These are phyloP conservation scores for Lathyrus oleraceus DNA, from an alignment of 306 rosid species.

Conservation along the genomic window DNA sequence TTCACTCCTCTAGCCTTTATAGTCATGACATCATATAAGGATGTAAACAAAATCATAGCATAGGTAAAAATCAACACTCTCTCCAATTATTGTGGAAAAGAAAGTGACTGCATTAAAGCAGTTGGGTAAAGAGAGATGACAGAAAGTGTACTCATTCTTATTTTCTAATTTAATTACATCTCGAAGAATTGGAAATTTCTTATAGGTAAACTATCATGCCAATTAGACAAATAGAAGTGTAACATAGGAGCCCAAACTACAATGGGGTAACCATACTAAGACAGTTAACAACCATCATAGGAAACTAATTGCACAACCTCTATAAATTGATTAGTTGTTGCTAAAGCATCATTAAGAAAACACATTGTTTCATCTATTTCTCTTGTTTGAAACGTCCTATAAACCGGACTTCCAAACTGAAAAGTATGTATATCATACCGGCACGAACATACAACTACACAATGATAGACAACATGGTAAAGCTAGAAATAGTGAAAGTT, in stretches of 20 bases:
- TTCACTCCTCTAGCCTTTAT: background rate
- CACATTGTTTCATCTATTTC: background rate
- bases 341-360: constrained; percentile 6
- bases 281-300: background rate
- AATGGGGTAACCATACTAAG: background rate
- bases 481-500: background rate
- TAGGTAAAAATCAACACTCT: background rate
- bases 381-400: background rate
- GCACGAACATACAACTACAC: background rate
- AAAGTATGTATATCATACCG: constrained; percentile 18
- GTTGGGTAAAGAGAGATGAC: background rate
- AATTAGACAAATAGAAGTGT: background rate
- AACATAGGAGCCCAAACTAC: background rate
- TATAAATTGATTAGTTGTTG: background rate
- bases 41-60: constrained; percentile 11
- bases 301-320: background rate
- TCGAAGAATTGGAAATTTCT: background rate
- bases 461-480: background rate
- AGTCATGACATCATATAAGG: background rate
- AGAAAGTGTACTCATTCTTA: background rate
- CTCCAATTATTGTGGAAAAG: background rate
- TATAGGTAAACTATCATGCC: background rate
- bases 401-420: background rate
- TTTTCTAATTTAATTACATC: background rate
- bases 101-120: background rate